Evolutionary conservation across 176 grass and related monocot species (phyloP), one percentile per base, ranked within the genome.

Genomic region (Oryza longistaminata): DNA sequence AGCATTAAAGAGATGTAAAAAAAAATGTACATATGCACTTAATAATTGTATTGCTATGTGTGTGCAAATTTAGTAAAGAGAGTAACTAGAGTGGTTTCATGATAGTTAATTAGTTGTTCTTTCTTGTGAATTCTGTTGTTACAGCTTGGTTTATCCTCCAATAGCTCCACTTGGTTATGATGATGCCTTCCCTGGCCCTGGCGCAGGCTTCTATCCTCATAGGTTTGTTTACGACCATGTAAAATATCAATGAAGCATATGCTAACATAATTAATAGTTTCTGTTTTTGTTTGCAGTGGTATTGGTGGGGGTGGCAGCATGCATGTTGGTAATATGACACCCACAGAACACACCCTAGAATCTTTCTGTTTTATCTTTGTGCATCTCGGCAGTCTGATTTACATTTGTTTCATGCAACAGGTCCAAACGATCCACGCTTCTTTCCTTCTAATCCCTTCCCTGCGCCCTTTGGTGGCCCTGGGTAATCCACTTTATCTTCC

Each of bases 351-450:
- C n/a, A 31, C 19, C 67, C 17, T n/a, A 26, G 8, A 67, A 33
- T 45, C 5, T 85, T 3, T 27, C 4, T 79, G 62, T 60, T 37
- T 73, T 73, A 72, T 83, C 11, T 61, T 53, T 82, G 29, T 79
- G 52, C 11, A 71, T 86, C 24, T 85, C 11, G 16, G 12, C 19
- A 44, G 11, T 68, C 25, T 34, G 37, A 37, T 52, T 85, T 68
- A 62, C 73, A 40, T 26, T 68, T 58, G 5, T 75, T 83, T 80
- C 17, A 64, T 81, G 25, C 8, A 78, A 77, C 85, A 95, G 91
- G 93, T 42, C 96, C 93, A 64, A 91, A 90, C 37, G 87, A 98
- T 88, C 93, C 96, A 61, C 85, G 87, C 48, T 98, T 95, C 39
- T 98, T 98, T 73, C 82, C 87, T 85, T 83, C 96, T 44, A 90